Base-by-base conservation (phyloP, 192 early-diverging fungal species). In the Coemansia sp. region DNA sequence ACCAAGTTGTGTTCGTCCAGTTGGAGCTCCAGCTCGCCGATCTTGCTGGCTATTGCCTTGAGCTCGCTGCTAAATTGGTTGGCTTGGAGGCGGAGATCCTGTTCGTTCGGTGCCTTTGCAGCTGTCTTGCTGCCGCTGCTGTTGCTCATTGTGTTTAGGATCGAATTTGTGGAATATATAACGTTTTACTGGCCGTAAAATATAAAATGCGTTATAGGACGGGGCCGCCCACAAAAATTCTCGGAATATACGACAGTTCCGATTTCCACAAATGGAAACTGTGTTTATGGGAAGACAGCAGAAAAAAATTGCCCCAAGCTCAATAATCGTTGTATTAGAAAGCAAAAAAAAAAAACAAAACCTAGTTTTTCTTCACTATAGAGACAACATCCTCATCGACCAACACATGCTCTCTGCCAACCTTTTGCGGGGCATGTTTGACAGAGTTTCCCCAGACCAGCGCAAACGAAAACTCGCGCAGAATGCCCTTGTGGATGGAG, bases 341-440 rank as follows among this genome's bases (percentile, higher is more conserved):
- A 10, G 10, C 10, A 12, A 12, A 8, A 1, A 14, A 41, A 1
- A 41, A 41, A 41, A 26, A 33, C 12, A 57, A 57, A 14, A 57
- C 12, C 9, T 77, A 85, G 57, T 69, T 74, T 44, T 78, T 80
- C 75, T 93, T 93, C 34, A 89, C 89, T 72, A 93, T 89, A 66
- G 96, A 95, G 23, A 99, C 97, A 2, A 99, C 97, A 85, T 99
- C 97, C 78, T 99, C 97, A 71, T 99, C 97, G 20, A 81, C 72
- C 61, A 99, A 77, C 18, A 90, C 68, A 69, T 99, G 97, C 58
- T 94, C 94, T 68, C 90, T 93, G 56, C 97, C 97, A 59, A 99
- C 97, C 83, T 97, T 99, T 87, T 99, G 97, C 59, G 95, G 95
- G 63, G 95, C 92, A 79, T 97, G 93, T 85, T 99, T 99, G 55